Percentiles rank a stretch among this genome's conserved stretches.
These are phyloP conservation scores for Ailanthus altissimus DNA, from an alignment of 345 rosid species.

Conservation along the genomic window DNA sequence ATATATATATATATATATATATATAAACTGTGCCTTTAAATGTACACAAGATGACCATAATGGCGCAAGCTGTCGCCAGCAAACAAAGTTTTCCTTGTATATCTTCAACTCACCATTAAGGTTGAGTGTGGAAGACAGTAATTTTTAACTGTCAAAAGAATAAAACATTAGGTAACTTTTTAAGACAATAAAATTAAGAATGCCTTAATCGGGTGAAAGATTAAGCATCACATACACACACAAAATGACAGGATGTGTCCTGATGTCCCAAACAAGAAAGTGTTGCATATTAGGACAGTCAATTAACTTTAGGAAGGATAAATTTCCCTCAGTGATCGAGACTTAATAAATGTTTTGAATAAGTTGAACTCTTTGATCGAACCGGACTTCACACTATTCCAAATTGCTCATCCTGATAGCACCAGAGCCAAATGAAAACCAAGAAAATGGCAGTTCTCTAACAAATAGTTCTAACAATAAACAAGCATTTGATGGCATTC, in stretches of 20 bases:
- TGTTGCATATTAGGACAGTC: neutral
- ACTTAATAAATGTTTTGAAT: neutral
- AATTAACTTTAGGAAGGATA: neutral
- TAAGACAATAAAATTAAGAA: neutral
- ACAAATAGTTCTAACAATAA: slow-evolving; percentile 10
- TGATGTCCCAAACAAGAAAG: neutral
- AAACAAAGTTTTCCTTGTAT: neutral
- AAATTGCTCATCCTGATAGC: slow-evolving; percentile 7
- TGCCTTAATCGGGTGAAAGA: neutral
- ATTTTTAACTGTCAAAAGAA: neutral
- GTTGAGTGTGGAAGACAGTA: neutral
- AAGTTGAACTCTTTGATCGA: neutral
- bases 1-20: no score
- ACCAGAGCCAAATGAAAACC: slow-evolving; percentile 13
- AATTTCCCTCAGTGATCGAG: neutral
- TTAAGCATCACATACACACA: neutral
- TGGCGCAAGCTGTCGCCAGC: neutral
- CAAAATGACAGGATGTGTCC: neutral
- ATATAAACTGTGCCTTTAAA: no score
- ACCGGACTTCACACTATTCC: neutral
- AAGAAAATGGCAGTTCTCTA: slow-evolving; percentile 4
- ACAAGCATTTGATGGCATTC: slow-evolving; percentile 10
- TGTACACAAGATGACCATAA: slow-evolving; percentile 6
- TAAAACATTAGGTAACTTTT: neutral
- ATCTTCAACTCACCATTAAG: neutral